Percentiles rank a stretch among this genome's conserved stretches.
phyloP scores from a whole-genome alignment of 208 protist species.

The Trypanosoma mega region DNA sequence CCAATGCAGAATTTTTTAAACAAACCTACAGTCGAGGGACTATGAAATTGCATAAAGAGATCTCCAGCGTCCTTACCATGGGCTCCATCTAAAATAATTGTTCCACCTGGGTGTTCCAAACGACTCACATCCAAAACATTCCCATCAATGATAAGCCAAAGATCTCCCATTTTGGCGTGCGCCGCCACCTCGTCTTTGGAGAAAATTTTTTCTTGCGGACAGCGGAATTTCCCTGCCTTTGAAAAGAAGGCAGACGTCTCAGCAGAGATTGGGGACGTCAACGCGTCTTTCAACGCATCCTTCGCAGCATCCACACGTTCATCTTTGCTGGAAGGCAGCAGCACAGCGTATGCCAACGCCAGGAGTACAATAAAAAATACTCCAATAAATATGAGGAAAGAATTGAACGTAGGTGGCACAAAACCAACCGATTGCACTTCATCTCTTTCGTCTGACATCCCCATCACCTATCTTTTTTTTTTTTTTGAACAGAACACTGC shows the following conservation, averaged over 20 bases:
- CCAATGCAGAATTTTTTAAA: constrained; percentile 74
- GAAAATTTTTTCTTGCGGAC: constrained; percentile 42
- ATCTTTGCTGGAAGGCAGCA: too few relatives aligned
- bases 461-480: too few relatives aligned
- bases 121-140: constrained; percentile 74
- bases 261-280: background rate
- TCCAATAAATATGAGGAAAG: too few relatives aligned
- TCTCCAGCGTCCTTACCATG: constrained; percentile 58
- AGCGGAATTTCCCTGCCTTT: constrained; percentile 35
- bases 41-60: constrained; percentile 58
- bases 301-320: too few relatives aligned
- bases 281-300: too few relatives aligned
- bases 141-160: constrained; percentile 74
- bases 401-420: too few relatives aligned
- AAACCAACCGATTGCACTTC: too few relatives aligned
- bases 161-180: constrained; percentile 41
- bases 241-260: constrained; percentile 31
- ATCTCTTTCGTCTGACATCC: too few relatives aligned
- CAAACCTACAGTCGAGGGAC: constrained; percentile 36
- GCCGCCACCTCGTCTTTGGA: constrained; percentile 46
- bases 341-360: too few relatives aligned
- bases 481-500: too few relatives aligned
- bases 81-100: constrained; percentile 51
- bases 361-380: too few relatives aligned
- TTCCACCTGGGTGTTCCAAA: constrained; percentile 73